Evolutionary conservation across 1,139 yeast genomes (phyloP), one percentile per base, ranked within the genome.

Genomic region (Yamadazyma aaseri): DNA sequence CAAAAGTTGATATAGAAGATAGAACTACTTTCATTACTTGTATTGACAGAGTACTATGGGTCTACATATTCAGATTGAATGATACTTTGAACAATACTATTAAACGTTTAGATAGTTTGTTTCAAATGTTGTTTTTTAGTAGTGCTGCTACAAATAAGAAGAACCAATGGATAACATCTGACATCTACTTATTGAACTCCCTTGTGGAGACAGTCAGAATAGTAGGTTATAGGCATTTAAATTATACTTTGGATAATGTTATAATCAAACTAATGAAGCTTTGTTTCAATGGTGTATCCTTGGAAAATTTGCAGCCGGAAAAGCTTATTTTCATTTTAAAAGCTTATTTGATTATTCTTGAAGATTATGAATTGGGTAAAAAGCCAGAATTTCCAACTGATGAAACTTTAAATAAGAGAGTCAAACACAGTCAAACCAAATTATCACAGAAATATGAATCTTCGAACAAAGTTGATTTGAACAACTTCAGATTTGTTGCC

Each of bases 51-150:
- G 63, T 94, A 22, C 58, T 85, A 1, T 94, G 98, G 98, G 95
- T 90, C 0, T 92, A 85, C 51, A 63, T 90, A 20, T 86, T 83
- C 55, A 71, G 98, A 40, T 79, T 90, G 44, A 76, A 95, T 0
- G 98, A 94, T 48, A 84, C 97, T 0, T 65, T 90, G 46, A 90
- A 90, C 53, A 83, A 85, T 40, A 89, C 96, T 0, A 79, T 90
- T 2, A 82, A 87, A 54, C 51, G 58, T 44, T 51, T 63, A 46
- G 65, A 70, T 40, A 56, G 60, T 4, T 60, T 92, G 20, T 77
- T 81, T 49, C 74, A 76, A 32, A 47, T 77, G 6, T 55, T 83
- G 26, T 65, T 86, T 31, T 72, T 81, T 39, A 63, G 66, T 10
- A 63, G 67, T 5, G 50, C 49, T 12, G 58, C 58, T 3, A 54